Evolutionary conservation across 2,329 filamentous ascomycete species (phyloP).

Genomic region (Aspergillus udagawae): DNA sequence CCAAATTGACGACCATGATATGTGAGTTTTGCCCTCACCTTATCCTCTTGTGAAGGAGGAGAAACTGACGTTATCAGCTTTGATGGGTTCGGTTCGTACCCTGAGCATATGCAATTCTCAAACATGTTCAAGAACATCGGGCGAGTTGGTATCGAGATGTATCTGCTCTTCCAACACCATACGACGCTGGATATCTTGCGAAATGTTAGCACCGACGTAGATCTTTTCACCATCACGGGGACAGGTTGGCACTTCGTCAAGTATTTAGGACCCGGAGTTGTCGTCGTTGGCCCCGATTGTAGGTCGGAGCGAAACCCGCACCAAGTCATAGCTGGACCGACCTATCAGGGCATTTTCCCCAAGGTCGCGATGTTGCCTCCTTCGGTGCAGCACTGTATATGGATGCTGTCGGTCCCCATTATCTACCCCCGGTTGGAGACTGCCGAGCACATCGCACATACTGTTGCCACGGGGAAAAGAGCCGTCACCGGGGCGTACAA

Average conservation of each 20-base stretch:
- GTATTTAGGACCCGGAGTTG: constrained; percentile 85
- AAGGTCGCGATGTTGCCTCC: constrained; percentile 88
- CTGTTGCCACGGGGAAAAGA: constrained; percentile 91
- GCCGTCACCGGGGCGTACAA: constrained; percentile 96
- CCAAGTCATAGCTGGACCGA: constrained; percentile 91
- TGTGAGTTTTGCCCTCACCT: constrained; percentile 59
- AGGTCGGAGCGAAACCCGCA: constrained; percentile 85
- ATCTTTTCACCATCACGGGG: constrained; percentile 96
- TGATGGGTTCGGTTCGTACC: constrained; percentile 94
- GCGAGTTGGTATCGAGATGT: constrained; percentile 93
- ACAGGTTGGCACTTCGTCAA: constrained; percentile 98
- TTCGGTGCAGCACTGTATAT: constrained; percentile 92
- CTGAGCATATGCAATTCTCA: constrained; percentile 96
- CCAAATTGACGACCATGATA: constrained; percentile 94
- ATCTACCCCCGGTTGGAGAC: constrained; percentile 88
- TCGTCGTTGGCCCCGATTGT: constrained; percentile 84
- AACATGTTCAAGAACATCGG: constrained; percentile 99
- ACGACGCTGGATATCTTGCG: constrained; percentile 91
- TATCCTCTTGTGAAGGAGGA: background rate
- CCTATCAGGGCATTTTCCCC: constrained; percentile 95
- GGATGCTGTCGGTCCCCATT: constrained; percentile 89
- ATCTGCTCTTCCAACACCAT: constrained; percentile 96
- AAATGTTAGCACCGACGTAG: constrained; percentile 79
- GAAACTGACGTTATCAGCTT: constrained; percentile 56
- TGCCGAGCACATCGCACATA: constrained; percentile 85